Conservation (phyloP, 129 eudicot species). For the Artemisia argyi region DNA sequence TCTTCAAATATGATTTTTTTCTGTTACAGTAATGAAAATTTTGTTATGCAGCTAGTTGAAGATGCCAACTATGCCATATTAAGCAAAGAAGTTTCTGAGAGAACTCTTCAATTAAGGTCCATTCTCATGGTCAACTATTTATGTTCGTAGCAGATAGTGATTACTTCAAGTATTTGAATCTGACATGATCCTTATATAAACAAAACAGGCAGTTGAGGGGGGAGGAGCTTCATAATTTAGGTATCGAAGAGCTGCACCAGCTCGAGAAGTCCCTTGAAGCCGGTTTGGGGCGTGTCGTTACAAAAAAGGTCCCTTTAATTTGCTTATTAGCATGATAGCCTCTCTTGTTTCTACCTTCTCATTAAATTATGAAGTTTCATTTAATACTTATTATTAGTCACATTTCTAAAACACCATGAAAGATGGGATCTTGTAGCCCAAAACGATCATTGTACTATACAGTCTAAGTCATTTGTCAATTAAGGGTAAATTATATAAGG, state of each 20-base stretch:
- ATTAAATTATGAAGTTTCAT: not conserved
- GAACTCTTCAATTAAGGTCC: conserved; percentile 77
- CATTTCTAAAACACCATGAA: not conserved
- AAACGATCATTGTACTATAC: not conserved
- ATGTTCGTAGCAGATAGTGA: not conserved
- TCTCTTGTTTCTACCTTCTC: conserved; percentile 2
- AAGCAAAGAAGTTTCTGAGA: conserved; percentile 81
- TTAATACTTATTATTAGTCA: not conserved
- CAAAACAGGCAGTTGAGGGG: conserved; percentile 86
- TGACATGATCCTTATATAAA: not conserved
- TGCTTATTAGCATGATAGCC: not conserved
- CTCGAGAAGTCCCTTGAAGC: conserved; percentile 79
- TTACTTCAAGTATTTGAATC: conserved; percentile 12
- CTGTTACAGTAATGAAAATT: conserved; percentile 1
- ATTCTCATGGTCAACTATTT: conserved; percentile 1
- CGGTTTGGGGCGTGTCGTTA: conserved; percentile 72
- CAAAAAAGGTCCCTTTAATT: conserved; percentile 56
- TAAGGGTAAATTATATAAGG: too few relatives aligned
- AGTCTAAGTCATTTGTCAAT: too few relatives aligned
- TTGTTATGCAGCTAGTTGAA: conserved; percentile 80
- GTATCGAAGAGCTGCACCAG: conserved; percentile 71
- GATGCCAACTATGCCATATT: conserved; percentile 59
- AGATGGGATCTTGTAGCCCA: not conserved
- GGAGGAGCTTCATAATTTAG: conserved; percentile 77
- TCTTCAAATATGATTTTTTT: not conserved